Conservation (phyloP, 805 yeast species). For the Suhomyces emberorum region DNA sequence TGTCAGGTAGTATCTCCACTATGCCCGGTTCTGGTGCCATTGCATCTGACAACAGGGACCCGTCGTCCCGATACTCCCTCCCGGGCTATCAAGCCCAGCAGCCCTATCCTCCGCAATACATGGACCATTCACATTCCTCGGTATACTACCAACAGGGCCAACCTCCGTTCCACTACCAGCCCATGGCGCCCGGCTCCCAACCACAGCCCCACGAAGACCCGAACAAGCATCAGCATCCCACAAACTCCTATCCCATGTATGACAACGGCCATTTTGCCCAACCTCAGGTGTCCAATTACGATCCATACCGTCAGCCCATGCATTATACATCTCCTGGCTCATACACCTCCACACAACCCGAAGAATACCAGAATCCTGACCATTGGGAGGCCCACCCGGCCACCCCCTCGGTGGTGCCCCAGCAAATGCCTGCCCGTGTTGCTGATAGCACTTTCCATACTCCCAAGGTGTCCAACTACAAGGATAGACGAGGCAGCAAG, state of each 20-base stretch:
- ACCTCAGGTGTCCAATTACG: neutral
- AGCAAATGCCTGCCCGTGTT: neutral
- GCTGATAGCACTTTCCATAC: neutral
- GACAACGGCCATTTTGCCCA: neutral
- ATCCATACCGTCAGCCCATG: neutral
- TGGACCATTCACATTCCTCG: neutral
- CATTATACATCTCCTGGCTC: neutral
- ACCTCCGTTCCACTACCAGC: neutral
- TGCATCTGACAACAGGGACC: too few relatives aligned
- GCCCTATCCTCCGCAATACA: neutral
- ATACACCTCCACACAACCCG: constrained; percentile 1
- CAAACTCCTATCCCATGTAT: neutral
- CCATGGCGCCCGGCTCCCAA: neutral
- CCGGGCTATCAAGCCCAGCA: neutral
- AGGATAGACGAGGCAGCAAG: neutral
- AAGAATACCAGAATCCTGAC: neutral
- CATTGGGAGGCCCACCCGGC: neutral
- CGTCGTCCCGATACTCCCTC: neutral
- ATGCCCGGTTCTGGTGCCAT: too few relatives aligned
- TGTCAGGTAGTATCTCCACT: too few relatives aligned
- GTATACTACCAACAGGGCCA: neutral
- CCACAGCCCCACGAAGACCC: neutral
- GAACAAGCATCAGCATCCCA: neutral
- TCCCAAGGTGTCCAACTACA: constrained; percentile 1
- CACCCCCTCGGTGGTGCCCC: neutral